phyloP scores from a whole-genome alignment of 2,329 filamentous ascomycete species.

The Fusarium lyarnte region DNA sequence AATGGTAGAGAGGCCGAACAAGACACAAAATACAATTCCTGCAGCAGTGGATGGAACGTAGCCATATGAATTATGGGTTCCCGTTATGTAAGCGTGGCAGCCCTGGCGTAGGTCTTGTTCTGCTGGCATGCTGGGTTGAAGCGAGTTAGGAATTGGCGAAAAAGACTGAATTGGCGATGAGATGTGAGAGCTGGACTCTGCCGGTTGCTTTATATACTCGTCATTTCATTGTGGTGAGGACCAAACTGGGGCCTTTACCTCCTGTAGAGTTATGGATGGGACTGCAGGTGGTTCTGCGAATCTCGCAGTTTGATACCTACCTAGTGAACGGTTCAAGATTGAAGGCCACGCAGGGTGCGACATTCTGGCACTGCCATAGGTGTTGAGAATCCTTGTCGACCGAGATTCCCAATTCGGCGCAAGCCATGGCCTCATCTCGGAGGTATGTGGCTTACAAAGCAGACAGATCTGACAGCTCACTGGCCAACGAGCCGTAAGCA shows the following conservation, averaged over 20 bases:
- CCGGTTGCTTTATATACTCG: background rate
- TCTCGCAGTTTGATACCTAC: background rate
- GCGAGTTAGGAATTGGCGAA: accelerated
- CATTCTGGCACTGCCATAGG: background rate
- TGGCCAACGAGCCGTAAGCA: background rate
- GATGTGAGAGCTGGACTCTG: background rate
- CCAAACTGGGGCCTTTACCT: accelerated
- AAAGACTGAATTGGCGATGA: background rate
- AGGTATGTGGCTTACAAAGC: background rate
- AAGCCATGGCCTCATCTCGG: background rate
- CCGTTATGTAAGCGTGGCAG: background rate
- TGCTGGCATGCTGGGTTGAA: background rate
- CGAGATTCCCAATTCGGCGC: background rate
- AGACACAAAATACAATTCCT: background rate
- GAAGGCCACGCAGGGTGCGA: too few species aligned
- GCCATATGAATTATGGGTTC: background rate
- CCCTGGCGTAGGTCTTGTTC: background rate
- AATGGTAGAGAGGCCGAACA: background rate
- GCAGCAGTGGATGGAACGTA: background rate
- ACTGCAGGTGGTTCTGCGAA: background rate
- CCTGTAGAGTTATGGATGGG: background rate
- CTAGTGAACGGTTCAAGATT: background rate
- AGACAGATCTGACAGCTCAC: background rate
- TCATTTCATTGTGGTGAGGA: too few species aligned
- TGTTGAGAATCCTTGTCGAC: background rate